Base-by-base conservation (phyloP, 108 stramenopile species). In the Nitzschia sp. region DNA sequence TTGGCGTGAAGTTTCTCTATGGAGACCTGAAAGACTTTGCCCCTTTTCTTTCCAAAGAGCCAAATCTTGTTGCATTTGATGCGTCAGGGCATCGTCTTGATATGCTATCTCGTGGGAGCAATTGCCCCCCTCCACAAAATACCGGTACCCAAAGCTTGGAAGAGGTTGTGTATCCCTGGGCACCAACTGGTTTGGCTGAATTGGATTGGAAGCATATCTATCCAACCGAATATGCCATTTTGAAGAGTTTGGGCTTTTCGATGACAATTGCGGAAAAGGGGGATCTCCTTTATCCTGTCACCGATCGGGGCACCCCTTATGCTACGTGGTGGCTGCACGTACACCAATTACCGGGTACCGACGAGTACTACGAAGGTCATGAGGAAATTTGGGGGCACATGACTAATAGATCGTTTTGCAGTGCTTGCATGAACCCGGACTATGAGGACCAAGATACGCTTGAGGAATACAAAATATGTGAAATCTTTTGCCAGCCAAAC, bases 11-110 rank as follows among this genome's bases (percentile, higher is more conserved):
- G 35, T 69, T 75, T 23, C 21, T 75, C 18, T 69, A 66, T 34
- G 68, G 61, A 0, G 63, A 69, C 51, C 30, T 49, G 19, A 46
- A 35, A 17, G 68, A 69, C 51, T 55, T 36, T 25, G 47, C 27
- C 1, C 32, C 42, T 0, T 27, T 51, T 9, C 56, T 69, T 15
- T 6, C 29, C 29, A n/a, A 60, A 8, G 21, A 42, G 28, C 46
- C 58, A 1, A 75, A 75, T 51, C 33, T 75, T 3, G 8, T 75
- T 6, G 21, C 70, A 0, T 68, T 75, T 62, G 75, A 75, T 69
- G 59, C 68, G 18, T 57, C 68, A 21, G 68, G 68, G 25, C 68
- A 68, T 46, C 68, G 68, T 31, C 35, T 68, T 29, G 38, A 68
- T 0, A 33, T 31, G 8, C 33, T 68, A 26, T 2, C 9, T 11